Evolutionary conservation across 2,329 filamentous ascomycete species (phyloP), one percentile per base, ranked within the genome.

Genomic region (Dactylellina parvicollis): DNA sequence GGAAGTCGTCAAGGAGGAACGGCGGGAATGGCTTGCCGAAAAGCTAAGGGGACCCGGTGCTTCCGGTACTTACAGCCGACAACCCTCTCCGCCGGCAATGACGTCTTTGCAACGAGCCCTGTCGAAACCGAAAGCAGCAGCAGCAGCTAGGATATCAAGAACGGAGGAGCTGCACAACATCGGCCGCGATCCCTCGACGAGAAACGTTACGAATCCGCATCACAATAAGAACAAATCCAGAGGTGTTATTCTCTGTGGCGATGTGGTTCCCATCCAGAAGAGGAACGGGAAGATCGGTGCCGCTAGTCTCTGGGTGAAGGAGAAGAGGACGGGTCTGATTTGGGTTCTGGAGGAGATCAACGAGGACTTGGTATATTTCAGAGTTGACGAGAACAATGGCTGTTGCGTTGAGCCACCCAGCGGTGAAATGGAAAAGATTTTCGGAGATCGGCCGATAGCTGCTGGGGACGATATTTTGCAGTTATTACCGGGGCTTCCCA

Each of bases 331-430:
- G 57, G 93, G 94, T 8, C 82, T 99, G 71, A 98, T 99, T 72
- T 99, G 95, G 95, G 95, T 99, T 7, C 82, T 99, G 1, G 95
- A 99, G 80, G 95, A 99, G 81, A 98, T 99, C 73, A 92, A 94
- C 62, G 95, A 99, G 81, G 93, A 99, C 79, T 89, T 95, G 38
- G 92, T 91, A 2, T 86, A 88, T 73, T 82, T 99, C 1, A 75
- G 76, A 30, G 60, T 75, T 34, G 76, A 75, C 12, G 65, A 69
- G 7, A 47, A 60, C 20, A 20, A 42, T 12, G 40, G 42, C 1
- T 61, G 42, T 36, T 60, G 55, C 42, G 32, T 47, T 1, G 60
- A 34, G 32, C 20, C 52, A 22, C 50, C 61, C 0, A 62, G 40
- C 56, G 73, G 73, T 7, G 67, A 76, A 50, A 57, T 64, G 10